Base-by-base conservation (phyloP, 2,329 filamentous ascomycete species). In the Fusarium concolor region DNA sequence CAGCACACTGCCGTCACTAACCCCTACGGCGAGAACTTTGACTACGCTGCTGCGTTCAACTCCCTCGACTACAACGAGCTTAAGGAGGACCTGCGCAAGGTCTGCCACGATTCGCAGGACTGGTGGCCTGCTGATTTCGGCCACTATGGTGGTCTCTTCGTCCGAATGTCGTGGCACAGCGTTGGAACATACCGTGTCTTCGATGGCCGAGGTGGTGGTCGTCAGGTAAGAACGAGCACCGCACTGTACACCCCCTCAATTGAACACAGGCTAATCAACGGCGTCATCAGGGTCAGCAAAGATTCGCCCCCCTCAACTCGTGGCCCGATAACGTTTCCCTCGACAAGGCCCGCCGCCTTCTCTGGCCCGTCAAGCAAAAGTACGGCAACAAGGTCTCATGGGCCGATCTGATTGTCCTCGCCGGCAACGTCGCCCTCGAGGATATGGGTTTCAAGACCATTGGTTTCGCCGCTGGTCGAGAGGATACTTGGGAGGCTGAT, bases 61-160 rank as follows among this genome's bases (percentile, higher is more conserved):
- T 55, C 49, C 3, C 56, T 68, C 35, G 65, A 68, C 28, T 68
- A 63, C 24, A 81, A 86, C 60, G 90, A 80, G 31, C 80, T 94
- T 74, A 94, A 94, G 88, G 89, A 91, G 80, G 92, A 94, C 76
- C 80, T 94, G 17, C 73, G 81, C 22, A 83, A 81, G 31, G 75
- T 94, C 73, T 93, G 90, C 94, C 91, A 26, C 56, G 89, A 93
- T 77, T 93, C 90, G 8, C 89, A 94, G 80, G 89, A 92, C 42
- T 93, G 87, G 87, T 94, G 92, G 92, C 92, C 92, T 2, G 92
- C 92, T 39, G 92, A 94, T 78, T 93, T 92, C 74, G 91, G 91
- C 61, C 90, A 93, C 84, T 94, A 94, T 73, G 92, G 91, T 71
- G 91, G 91, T 79, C 85, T 94, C 39, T 93, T 94, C 79, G 85